phyloP scores from a whole-genome alignment of 768 basidiomycete genomes.

The Suillus clintonianus region DNA sequence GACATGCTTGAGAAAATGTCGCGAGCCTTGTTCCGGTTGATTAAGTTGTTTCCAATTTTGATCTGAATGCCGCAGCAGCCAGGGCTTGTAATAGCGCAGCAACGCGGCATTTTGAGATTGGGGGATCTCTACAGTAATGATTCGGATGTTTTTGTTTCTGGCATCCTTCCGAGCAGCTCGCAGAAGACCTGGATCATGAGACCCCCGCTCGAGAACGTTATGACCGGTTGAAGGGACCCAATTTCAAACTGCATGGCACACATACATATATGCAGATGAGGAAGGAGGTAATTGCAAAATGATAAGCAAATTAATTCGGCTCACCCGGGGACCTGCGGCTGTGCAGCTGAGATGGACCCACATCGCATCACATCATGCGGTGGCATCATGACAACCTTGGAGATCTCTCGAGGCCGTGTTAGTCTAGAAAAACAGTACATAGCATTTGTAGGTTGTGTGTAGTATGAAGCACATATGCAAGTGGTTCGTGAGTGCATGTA shows the following conservation, averaged over 20 bases:
- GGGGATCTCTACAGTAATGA: background rate
- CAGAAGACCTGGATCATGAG: background rate
- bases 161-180: background rate
- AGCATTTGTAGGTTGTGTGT: background rate
- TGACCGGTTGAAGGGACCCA: background rate
- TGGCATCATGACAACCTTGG: background rate
- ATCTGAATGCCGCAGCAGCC: background rate
- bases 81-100: background rate
- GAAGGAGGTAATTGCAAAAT: background rate
- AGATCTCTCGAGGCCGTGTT: background rate
- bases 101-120: background rate
- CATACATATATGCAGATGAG: background rate
- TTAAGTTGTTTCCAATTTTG: background rate
- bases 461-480: background rate
- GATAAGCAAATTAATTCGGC: constrained; percentile 1
- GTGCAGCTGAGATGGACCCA: background rate
- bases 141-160: no score
- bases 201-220: background rate
- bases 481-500: background rate
- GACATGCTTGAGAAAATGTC: background rate
- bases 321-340: background rate
- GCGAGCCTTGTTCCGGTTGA: background rate
- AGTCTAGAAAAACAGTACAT: constrained; percentile 1
- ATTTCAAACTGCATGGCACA: background rate
- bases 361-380: background rate